A percentile compares a stretch with the other conserved stretches of the same genome.
Conservation (phyloP, 2,329 filamentous ascomycete genomes). For the Trichophyton rubrum region DNA sequence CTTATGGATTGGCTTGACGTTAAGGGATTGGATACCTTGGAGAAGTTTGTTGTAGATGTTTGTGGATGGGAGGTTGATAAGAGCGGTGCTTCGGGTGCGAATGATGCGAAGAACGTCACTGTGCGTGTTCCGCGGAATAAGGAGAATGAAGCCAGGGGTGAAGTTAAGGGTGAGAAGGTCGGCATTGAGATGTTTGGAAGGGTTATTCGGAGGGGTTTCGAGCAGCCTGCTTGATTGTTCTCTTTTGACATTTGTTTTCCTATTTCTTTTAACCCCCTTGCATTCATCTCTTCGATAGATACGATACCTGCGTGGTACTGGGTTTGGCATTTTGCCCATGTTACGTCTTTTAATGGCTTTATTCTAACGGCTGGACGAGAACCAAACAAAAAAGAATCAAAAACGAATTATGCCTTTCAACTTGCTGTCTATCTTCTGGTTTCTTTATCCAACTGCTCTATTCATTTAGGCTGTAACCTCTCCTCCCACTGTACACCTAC, state of each 20-base stretch:
- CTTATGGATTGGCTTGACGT: conserved; percentile 68
- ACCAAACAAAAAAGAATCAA: background rate
- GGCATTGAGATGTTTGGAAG: conserved; percentile 41
- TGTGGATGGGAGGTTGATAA: conserved; percentile 75
- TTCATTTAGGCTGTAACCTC: conserved; percentile 14
- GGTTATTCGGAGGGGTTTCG: conserved; percentile 72
- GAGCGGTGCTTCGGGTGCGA: conserved; percentile 26
- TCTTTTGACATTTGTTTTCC: conserved; percentile 9
- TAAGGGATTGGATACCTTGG: conserved; percentile 49
- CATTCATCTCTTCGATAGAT: background rate
- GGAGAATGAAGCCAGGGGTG: conserved; percentile 94
- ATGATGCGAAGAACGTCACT: conserved; percentile 20
- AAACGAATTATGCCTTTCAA: background rate
- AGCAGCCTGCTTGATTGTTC: conserved; percentile 52
- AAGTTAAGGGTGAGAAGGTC: conserved; percentile 92
- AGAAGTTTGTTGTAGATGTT: conserved; percentile 71
- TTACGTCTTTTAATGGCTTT: conserved; percentile 5
- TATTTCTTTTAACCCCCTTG: background rate
- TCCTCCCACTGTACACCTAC: conserved; percentile 98
- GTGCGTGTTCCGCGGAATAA: conserved; percentile 81
- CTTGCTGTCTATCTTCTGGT: background rate
- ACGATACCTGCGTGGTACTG: background rate
- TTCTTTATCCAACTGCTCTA: background rate
- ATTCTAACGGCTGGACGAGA: background rate
- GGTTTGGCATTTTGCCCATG: background rate